Base-by-base conservation (phyloP, 164 flowering plant species). In the Santalum album region DNA sequence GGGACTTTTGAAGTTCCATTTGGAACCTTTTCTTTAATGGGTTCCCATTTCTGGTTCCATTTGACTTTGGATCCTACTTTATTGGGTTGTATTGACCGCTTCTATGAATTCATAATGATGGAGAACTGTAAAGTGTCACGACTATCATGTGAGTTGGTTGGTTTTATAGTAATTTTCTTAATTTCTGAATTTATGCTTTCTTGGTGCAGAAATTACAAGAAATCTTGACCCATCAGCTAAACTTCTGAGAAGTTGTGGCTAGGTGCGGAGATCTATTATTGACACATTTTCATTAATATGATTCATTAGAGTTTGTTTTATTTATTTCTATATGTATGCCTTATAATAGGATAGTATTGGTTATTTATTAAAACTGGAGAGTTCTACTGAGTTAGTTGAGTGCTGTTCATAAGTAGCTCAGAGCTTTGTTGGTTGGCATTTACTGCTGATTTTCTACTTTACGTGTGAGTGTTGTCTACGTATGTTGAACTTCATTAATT, bases 361-460 rank as follows among this genome's bases (percentile, higher is more conserved):
- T 9, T 29, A 3, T 29, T 29, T 29, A 29, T 29, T 4, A 42
- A 42, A n/a, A 42, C 36, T 57, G 54, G 60, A 49, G 42, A 46
- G 56, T 65, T 57, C 54, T 57, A 35, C 51, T 45, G 1, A 12
- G 20, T 12, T 38, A 38, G 20, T 16, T 42, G 12, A 20, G 20
- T 39, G 62, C 55, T 32, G 57, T 71, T 64, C 69, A 71, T 67
- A 71, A 71, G 44, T 56, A 24, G 55, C 66, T 57, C 56, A 56
- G 66, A 53, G 57, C 69, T 66, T 61, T 66, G 47, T 59, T 61
- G 53, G 71, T 64, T 73, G 71, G 45, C 66, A 66, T 63, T 69
- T 24, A 51, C 24, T 45, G 25, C 20, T 42, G 27, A 23, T 35
- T 24, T 47, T 34, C 57, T 39, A 21, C 25, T 23, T 54, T 21